Evolutionary conservation across 495 filamentous ascomycete species (phyloP).

Genomic region (Penicillium desertorum): DNA sequence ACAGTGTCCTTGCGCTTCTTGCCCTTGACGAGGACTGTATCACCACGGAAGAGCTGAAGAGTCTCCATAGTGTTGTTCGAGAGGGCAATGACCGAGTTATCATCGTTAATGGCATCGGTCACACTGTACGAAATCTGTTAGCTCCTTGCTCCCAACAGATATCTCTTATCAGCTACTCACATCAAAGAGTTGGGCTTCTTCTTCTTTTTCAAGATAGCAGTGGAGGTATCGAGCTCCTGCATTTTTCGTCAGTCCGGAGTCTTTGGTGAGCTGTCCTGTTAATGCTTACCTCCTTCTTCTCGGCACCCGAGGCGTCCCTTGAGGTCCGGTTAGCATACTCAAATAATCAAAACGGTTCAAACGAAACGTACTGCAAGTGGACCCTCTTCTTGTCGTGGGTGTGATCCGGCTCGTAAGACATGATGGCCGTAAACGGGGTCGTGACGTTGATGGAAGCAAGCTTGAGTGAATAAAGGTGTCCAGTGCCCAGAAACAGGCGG

Average conservation of each 20-base stretch:
- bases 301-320: constrained; percentile 86
- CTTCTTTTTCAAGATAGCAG: constrained; percentile 99
- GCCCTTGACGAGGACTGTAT: constrained; percentile 95
- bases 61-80: constrained; percentile 99
- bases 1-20: constrained; percentile 99
- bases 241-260: constrained; percentile 31
- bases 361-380: constrained; percentile 73
- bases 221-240: constrained; percentile 88
- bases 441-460: constrained; percentile 28
- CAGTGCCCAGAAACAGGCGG: constrained; percentile 20
- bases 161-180: constrained; percentile 50
- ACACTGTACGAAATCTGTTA: constrained; percentile 61
- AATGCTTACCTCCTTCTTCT: constrained; percentile 74
- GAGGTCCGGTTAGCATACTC: constrained; percentile 36
- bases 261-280: constrained; percentile 7
- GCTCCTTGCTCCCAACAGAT: constrained; percentile 20
- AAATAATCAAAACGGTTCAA: constrained; percentile 10
- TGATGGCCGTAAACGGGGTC: constrained; percentile 28
- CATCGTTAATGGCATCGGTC: constrained; percentile 96
- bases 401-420: constrained; percentile 67
- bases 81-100: constrained; percentile 98
- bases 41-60: constrained; percentile 94
- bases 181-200: constrained; percentile 99
- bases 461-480: constrained; percentile 22
- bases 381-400: constrained; percentile 77